phyloP scores from a whole-genome alignment of 306 rosid species.

The Comarum palustre region DNA sequence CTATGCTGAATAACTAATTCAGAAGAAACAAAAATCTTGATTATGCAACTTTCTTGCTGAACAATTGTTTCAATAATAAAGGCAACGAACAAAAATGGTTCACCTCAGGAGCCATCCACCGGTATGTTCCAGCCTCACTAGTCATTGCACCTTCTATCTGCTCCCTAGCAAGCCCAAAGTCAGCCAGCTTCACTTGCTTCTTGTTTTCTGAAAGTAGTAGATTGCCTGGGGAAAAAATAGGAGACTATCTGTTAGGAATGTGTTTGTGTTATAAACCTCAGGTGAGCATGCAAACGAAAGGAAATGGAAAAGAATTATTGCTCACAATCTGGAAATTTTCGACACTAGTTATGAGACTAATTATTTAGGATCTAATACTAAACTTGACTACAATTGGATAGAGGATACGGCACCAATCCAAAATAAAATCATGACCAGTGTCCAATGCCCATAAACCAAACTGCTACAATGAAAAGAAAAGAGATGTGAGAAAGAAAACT shows the following conservation, averaged over 20 bases:
- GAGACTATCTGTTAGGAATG: background rate
- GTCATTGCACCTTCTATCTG: slow-evolving; percentile 42
- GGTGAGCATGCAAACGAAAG: background rate
- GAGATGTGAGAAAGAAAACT: slow-evolving; percentile 2
- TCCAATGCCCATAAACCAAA: background rate
- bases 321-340: background rate
- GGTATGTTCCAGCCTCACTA: slow-evolving; percentile 52
- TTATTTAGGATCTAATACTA: background rate
- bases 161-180: slow-evolving; percentile 54
- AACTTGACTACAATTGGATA: background rate
- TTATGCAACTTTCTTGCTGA: background rate
- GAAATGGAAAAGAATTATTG: background rate
- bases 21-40: background rate
- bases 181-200: slow-evolving; percentile 40
- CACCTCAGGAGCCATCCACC: slow-evolving; percentile 76
- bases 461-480: background rate
- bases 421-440: background rate
- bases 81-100: background rate
- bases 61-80: background rate
- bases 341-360: background rate
- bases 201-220: slow-evolving; percentile 46
- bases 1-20: slow-evolving; percentile 43
- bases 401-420: background rate
- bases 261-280: background rate
- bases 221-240: slow-evolving; percentile 34